Evolutionary conservation across 208 protist species (phyloP).

Genomic region (Willaertia magna): DNA sequence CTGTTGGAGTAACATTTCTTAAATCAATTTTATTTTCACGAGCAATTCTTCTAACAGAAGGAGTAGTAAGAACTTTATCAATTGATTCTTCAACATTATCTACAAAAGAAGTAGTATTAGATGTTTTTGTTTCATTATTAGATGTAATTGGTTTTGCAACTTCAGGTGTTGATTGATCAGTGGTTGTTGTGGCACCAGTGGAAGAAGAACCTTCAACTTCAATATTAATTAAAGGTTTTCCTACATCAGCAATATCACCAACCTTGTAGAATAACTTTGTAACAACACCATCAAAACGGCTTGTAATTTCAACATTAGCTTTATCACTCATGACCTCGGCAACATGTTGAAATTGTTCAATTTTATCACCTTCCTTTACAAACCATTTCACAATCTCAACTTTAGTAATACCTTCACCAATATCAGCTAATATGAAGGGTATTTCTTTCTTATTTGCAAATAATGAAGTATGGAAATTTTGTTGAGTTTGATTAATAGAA

Average conservation of each 20-base stretch:
- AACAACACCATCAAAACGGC: slow-evolving; percentile 65
- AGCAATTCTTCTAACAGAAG: slow-evolving; percentile 68
- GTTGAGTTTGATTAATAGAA: no score
- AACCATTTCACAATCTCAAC: slow-evolving; percentile 77
- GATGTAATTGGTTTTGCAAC: background rate
- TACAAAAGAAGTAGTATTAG: background rate
- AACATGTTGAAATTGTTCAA: slow-evolving; percentile 77
- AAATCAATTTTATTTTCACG: slow-evolving; percentile 61
- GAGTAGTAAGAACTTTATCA: slow-evolving; percentile 62
- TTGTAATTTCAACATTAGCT: slow-evolving; percentile 78
- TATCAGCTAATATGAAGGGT: slow-evolving; percentile 73
- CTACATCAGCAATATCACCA: slow-evolving; percentile 64
- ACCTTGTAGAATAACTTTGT: slow-evolving; percentile 54
- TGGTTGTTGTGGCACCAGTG: background rate
- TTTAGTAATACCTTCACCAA: slow-evolving; percentile 86
- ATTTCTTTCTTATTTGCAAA: slow-evolving; percentile 18
- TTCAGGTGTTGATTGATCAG: background rate
- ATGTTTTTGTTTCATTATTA: background rate
- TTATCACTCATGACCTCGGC: slow-evolving; percentile 89
- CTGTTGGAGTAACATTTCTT: slow-evolving; percentile 39
- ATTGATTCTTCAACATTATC: background rate
- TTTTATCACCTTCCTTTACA: slow-evolving; percentile 67
- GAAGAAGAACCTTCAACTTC: slow-evolving; percentile 32
- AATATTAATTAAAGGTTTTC: slow-evolving; percentile 67
- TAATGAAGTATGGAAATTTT: background rate